phyloP scores from a whole-genome alignment of 495 filamentous ascomycete species.

The Penicillium turbatum region DNA sequence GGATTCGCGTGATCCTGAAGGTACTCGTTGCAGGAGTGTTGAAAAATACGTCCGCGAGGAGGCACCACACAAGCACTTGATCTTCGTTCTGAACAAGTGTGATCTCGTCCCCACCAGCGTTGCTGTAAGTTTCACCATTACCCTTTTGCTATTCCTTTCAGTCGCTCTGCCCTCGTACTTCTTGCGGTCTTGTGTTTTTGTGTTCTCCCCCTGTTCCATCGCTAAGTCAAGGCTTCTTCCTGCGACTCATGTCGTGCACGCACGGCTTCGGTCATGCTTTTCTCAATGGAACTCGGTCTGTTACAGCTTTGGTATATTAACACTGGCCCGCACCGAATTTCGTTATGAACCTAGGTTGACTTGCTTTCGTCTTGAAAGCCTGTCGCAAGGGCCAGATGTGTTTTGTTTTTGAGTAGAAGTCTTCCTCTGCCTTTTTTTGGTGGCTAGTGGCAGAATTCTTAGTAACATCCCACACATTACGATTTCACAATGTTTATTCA shows the following conservation, averaged over 20 bases:
- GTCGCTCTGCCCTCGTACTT: conserved; percentile 11
- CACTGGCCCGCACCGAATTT: conserved; percentile 64
- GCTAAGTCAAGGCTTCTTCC: conserved; percentile 95
- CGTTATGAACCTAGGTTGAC: conserved; percentile 62
- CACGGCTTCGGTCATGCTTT: conserved; percentile 16
- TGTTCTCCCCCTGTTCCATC: conserved; percentile 51
- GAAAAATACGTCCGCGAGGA: conserved; percentile 93
- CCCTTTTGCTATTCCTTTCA: conserved; percentile 9
- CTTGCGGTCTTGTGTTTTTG: conserved; percentile 15
- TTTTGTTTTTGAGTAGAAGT: conserved; percentile 88
- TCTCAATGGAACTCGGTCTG: conserved; percentile 76
- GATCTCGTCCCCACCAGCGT: conserved; percentile 91
- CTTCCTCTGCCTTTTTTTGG: conserved; percentile 46
- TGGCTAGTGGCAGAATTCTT: conserved; percentile 76
- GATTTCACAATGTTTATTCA: conserved; percentile 11
- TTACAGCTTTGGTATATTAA: conserved; percentile 98
- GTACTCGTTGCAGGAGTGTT: conserved; percentile 81
- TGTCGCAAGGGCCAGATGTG: conserved; percentile 56
- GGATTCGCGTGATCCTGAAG: conserved; percentile 86
- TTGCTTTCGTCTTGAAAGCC: conserved; percentile 75
- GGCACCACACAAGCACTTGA: conserved; percentile 89
- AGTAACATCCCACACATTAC: conserved; percentile 98
- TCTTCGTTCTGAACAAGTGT: conserved; percentile 93
- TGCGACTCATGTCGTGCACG: conserved; percentile 38
- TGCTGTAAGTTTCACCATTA: conserved; percentile 69